Percentiles rank a stretch among this genome's conserved stretches.
These are phyloP conservation scores for Ustilago crameri DNA, from an alignment of 1,284 basidiomycete species.

Conservation along the genomic window DNA sequence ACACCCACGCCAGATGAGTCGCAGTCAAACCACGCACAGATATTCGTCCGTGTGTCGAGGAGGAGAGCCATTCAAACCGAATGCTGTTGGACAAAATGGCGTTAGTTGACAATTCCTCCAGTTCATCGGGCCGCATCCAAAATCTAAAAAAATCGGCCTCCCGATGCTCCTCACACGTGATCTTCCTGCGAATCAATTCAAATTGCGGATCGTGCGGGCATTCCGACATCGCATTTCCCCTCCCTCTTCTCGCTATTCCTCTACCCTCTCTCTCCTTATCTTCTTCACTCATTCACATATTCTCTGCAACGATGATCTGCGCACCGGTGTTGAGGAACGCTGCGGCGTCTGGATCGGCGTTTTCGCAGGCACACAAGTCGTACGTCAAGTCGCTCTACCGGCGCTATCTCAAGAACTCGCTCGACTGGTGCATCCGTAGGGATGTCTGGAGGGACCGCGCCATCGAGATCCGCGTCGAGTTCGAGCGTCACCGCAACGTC, in stretches of 20 bases:
- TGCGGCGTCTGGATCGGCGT: slow-evolving; percentile 65
- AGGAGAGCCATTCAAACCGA: no score
- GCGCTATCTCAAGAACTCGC: slow-evolving; percentile 82
- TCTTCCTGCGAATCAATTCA: background rate
- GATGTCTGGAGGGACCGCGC: slow-evolving; percentile 87
- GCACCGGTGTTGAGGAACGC: slow-evolving; percentile 33
- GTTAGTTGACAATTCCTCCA: no score
- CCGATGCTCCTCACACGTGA: background rate
- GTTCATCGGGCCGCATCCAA: no score
- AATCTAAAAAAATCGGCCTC: no score
- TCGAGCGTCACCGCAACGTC: slow-evolving; percentile 90
- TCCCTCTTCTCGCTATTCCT: background rate
- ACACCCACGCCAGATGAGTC: no score
- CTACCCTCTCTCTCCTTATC: background rate
- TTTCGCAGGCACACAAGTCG: slow-evolving; percentile 80
- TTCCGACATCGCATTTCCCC: background rate
- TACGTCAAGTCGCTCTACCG: slow-evolving; percentile 93
- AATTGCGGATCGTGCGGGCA: slow-evolving; percentile 7
- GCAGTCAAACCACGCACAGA: no score
- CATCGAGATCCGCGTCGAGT: slow-evolving; percentile 85
- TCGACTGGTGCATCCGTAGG: slow-evolving; percentile 87
- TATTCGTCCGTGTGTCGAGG: no score
- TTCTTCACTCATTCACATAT: background rate
- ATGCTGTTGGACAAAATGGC: no score
- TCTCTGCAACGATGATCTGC: slow-evolving; percentile 26